Conservation (phyloP, 2,329 filamentous ascomycete genomes). For the Penicillium fuscoglaucum region DNA sequence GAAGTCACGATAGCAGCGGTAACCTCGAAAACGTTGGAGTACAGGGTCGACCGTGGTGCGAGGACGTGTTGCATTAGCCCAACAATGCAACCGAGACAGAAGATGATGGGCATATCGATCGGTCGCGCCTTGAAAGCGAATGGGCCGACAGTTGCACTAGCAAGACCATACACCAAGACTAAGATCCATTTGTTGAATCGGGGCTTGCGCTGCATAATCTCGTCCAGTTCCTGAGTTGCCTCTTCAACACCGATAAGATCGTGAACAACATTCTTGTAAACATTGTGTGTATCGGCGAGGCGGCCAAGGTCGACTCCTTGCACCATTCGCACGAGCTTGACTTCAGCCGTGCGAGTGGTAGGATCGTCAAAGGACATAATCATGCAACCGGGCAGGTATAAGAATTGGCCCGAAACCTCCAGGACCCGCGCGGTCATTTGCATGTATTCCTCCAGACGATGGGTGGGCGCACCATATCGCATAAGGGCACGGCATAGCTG, state of each 20-base stretch:
- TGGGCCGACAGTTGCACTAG: slow-evolving; percentile 72
- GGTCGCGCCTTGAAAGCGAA: slow-evolving; percentile 78
- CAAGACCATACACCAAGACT: slow-evolving; percentile 72
- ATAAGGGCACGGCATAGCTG: slow-evolving; percentile 86
- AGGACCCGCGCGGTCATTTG: slow-evolving; percentile 84
- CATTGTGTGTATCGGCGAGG: slow-evolving; percentile 48
- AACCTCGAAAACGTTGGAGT: slow-evolving; percentile 66
- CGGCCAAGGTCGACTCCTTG: slow-evolving; percentile 50
- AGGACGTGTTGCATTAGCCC: slow-evolving; percentile 74
- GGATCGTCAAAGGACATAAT: slow-evolving; percentile 78
- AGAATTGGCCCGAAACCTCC: slow-evolving; percentile 84
- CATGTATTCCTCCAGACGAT: slow-evolving; percentile 89
- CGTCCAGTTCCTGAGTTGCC: slow-evolving; percentile 47
- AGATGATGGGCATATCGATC: slow-evolving; percentile 77
- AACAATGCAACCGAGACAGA: slow-evolving; percentile 72
- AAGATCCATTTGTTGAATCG: slow-evolving; percentile 58
- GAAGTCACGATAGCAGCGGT: slow-evolving; percentile 66
- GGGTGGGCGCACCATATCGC: slow-evolving; percentile 88
- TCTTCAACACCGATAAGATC: slow-evolving; percentile 51
- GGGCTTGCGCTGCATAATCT: slow-evolving; percentile 59
- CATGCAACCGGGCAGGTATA: slow-evolving; percentile 94
- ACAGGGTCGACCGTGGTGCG: slow-evolving; percentile 71
- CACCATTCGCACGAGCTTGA: slow-evolving; percentile 47
- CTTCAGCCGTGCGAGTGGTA: slow-evolving; percentile 50
- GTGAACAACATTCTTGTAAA: slow-evolving; percentile 54